Conservation (phyloP, 2,329 filamentous ascomycete species). For the Ascosphaera acerosa region DNA sequence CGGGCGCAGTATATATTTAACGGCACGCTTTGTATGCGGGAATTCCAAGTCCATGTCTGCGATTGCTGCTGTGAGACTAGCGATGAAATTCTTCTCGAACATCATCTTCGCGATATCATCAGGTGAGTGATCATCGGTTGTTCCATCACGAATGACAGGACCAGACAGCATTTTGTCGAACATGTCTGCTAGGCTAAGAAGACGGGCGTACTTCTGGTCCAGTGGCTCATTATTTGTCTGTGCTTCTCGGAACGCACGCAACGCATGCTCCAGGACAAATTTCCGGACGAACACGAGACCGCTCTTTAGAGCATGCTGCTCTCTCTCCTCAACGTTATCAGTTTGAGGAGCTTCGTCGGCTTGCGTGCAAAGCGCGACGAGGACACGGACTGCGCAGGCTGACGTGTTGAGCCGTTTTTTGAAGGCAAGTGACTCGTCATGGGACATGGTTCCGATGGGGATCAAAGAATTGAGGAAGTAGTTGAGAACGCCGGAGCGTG, state of each 20-base stretch:
- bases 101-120: slow-evolving; percentile 80
- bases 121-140: slow-evolving; percentile 27
- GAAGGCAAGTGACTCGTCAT: slow-evolving; percentile 45
- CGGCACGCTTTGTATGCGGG: slow-evolving; percentile 71
- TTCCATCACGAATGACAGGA: slow-evolving; percentile 36
- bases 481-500: slow-evolving; percentile 73
- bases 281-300: slow-evolving; percentile 74
- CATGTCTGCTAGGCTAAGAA: slow-evolving; percentile 69
- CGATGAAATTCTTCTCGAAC: slow-evolving; percentile 94
- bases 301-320: background rate
- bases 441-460: slow-evolving; percentile 37
- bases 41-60: slow-evolving; percentile 92
- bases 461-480: slow-evolving; percentile 69
- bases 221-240: slow-evolving; percentile 52
- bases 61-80: slow-evolving; percentile 69
- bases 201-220: slow-evolving; percentile 64
- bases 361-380: slow-evolving; percentile 69
- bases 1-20: slow-evolving; percentile 87
- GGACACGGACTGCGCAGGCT: slow-evolving; percentile 57
- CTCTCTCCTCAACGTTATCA: slow-evolving; percentile 15
- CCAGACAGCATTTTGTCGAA: slow-evolving; percentile 82
- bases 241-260: slow-evolving; percentile 81
- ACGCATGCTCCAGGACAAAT: slow-evolving; percentile 78
- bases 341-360: slow-evolving; percentile 39
- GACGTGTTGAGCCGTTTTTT: slow-evolving; percentile 78